Evolutionary conservation across 148 eudicot species (phyloP).

Genomic region (Heliamphora exappendiculata): DNA sequence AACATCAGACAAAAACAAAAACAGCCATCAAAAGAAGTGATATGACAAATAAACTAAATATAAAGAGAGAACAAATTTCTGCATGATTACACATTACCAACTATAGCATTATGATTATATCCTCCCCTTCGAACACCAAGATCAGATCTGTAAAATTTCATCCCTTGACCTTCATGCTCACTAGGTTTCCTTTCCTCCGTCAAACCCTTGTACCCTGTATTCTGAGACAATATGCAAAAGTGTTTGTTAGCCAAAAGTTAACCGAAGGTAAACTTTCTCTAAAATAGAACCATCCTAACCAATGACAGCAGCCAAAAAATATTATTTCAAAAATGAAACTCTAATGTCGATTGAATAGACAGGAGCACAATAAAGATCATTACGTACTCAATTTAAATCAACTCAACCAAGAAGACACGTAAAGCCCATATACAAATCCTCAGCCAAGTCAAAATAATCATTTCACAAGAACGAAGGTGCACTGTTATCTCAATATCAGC

Average conservation of each 20-base stretch:
- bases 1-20: neutral
- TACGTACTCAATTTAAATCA: neutral
- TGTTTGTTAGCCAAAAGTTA: slow-evolving; percentile 5
- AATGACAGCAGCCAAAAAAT: neutral
- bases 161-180: slow-evolving; percentile 36
- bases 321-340: neutral
- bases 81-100: slow-evolving; percentile 29
- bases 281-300: neutral
- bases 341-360: neutral
- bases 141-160: slow-evolving; percentile 30
- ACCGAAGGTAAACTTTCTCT: neutral
- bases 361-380: neutral
- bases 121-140: slow-evolving; percentile 49
- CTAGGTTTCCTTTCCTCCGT: slow-evolving; percentile 35
- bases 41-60: neutral
- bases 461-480: neutral
- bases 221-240: slow-evolving; percentile 32
- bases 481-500: neutral
- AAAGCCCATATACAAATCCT: neutral
- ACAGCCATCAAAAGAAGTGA: neutral
- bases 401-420: neutral
- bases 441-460: neutral
- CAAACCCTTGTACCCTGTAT: slow-evolving; percentile 32
- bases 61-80: neutral
- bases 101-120: slow-evolving; percentile 30